Evolutionary conservation across 2,329 filamentous ascomycete species (phyloP), one percentile per base, ranked within the genome.

Genomic region (Cladophialophora psammophila): DNA sequence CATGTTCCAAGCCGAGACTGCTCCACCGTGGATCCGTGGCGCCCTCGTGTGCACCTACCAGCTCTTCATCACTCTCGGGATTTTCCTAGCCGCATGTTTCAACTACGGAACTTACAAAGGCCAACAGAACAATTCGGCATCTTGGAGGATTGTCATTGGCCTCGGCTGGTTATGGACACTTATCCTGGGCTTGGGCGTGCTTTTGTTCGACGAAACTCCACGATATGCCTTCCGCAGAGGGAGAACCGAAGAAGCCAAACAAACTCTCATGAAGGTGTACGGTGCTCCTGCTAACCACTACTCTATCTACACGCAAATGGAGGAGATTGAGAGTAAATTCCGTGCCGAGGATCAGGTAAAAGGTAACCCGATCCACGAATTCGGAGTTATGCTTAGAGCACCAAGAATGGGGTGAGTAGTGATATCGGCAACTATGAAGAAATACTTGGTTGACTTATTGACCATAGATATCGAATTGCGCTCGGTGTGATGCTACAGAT

Each of bases 181-280:
- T 2, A 80, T 87, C 53, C 84, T 88, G 70, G 81, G 82, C 1
- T 57, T 78, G 18, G 85, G 85, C 4, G 86, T 88, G 63, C 67
- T 82, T 6, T 81, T 86, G 70, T 81, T 88, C 65, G 83, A 82
- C 0, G 86, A 88, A 70, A 84, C 81, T 10, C 86, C 86, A 4
- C 83, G 86, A 1, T 87, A 83, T 78, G 84, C 85, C 52, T 87
- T 86, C 73, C 82, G 86, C 13, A 74, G 82, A 40, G 84, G 83
- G 40, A 82, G 82, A 18, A 77, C 81, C 15, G 84, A 86, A 2
- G 75, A 76, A 40, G 85, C 86, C 1, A 78, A 81, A 38, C 74
- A 73, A 5, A 87, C 85, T 0, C 80, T 88, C n/a, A 78, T 85
- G 0, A 81, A 81, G 40, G 81, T 84, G 9, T 87, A 87, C 64